A percentile compares a stretch with the other conserved stretches of the same genome.
Conservation (phyloP, 768 basidiomycete genomes). For the Xerocomus potaroensis region DNA sequence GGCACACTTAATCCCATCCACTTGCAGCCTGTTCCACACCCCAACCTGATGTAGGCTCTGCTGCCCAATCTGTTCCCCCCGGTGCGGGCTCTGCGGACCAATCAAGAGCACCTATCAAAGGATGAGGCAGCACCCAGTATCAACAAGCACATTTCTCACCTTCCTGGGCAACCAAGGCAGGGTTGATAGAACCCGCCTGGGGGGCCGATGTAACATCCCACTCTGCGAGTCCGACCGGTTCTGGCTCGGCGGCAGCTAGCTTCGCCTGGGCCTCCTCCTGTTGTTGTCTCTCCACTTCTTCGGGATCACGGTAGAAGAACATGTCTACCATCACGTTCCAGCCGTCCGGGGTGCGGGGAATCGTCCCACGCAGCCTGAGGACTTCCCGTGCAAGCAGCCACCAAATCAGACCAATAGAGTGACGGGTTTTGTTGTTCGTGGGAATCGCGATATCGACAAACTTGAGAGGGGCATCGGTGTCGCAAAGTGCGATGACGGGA, state of each 20-base stretch:
- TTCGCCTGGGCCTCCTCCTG: slow-evolving; percentile 90
- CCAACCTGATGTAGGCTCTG: slow-evolving; percentile 57
- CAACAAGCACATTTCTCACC: slow-evolving; percentile 31
- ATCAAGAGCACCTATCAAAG: slow-evolving; percentile 62
- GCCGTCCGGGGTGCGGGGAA: slow-evolving; percentile 85
- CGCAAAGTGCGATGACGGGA: slow-evolving; percentile 98
- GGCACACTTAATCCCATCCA: slow-evolving; percentile 28
- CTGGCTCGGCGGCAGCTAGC: slow-evolving; percentile 55
- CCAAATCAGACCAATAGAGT: slow-evolving; percentile 96
- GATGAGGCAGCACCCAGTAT: not conserved
- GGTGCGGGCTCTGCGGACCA: slow-evolving; percentile 70
- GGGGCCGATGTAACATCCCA: slow-evolving; percentile 75
- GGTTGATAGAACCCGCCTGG: slow-evolving; percentile 70
- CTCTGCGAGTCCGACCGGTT: slow-evolving; percentile 46
- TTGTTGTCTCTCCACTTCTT: slow-evolving; percentile 98
- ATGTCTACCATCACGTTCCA: slow-evolving; percentile 99
- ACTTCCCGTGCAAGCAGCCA: slow-evolving; percentile 97
- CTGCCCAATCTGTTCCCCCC: slow-evolving; percentile 81
- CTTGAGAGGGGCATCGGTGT: slow-evolving; percentile 96
- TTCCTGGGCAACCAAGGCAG: slow-evolving; percentile 62
- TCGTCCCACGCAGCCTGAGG: slow-evolving; percentile 89
- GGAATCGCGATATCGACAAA: slow-evolving; percentile 99
- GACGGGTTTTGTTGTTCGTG: slow-evolving; percentile 98
- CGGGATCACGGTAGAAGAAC: slow-evolving; percentile 99
- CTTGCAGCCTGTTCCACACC: slow-evolving; percentile 28